Evolutionary conservation across 140 eudicot genomes (phyloP).

Genomic region (Erigeron philadelphicus): DNA sequence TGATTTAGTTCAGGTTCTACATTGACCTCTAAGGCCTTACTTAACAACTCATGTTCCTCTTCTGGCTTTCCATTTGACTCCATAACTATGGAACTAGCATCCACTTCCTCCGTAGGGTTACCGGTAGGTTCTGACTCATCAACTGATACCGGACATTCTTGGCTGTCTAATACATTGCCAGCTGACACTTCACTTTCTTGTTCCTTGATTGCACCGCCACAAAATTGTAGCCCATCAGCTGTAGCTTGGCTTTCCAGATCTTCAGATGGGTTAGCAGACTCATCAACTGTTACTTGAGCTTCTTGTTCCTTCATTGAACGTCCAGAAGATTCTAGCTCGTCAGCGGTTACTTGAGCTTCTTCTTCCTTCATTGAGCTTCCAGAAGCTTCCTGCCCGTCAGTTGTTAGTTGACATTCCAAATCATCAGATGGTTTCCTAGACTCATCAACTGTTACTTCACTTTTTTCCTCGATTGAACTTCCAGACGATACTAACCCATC

Average conservation of each 20-base stretch:
- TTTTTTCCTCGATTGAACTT: constrained; percentile 14
- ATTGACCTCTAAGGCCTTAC: constrained; percentile 23
- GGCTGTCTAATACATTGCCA: constrained; percentile 22
- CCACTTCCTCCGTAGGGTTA: constrained; percentile 25
- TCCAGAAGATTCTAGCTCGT: background rate
- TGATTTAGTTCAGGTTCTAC: constrained; percentile 26
- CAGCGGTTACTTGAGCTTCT: constrained; percentile 17
- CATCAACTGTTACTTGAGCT: constrained; percentile 20
- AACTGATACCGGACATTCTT: constrained; percentile 24
- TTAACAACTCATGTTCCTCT: constrained; percentile 23
- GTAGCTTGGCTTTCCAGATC: constrained; percentile 26
- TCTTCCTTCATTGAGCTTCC: constrained; percentile 12
- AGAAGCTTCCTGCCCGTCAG: constrained; percentile 21
- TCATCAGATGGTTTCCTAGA: constrained; percentile 23
- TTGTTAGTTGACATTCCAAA: constrained; percentile 23
- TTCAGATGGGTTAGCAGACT: constrained; percentile 18
- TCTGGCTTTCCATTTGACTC: constrained; percentile 20
- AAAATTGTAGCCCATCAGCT: constrained; percentile 19
- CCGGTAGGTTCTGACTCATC: constrained; percentile 27
- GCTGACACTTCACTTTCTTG: constrained; percentile 22
- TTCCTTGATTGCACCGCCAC: constrained; percentile 16
- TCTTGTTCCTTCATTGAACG: background rate
- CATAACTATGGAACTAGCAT: constrained; percentile 7
- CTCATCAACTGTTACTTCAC: constrained; percentile 14
- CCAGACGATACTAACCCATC: constrained; percentile 21